Evolutionary conservation across 129 eudicot species (phyloP).

Genomic region (Rutidosis leptorrhynchoides): DNA sequence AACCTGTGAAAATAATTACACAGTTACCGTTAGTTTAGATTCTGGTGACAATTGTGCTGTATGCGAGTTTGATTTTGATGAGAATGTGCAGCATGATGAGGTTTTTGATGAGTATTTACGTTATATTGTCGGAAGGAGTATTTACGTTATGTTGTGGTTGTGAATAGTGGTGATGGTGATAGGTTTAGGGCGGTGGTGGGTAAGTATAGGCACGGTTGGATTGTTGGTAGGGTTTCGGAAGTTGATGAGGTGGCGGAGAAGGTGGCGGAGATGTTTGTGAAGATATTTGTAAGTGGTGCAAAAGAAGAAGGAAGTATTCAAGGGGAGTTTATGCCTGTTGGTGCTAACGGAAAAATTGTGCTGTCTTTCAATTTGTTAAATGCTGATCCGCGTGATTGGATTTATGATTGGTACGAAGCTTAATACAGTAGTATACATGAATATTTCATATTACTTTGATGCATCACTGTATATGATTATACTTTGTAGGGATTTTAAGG

Average conservation of each 20-base stretch:
- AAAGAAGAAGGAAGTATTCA: constrained; percentile 58
- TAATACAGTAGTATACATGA: not conserved
- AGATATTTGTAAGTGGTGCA: constrained; percentile 73
- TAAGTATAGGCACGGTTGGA: constrained; percentile 90
- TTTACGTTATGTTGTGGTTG: constrained; percentile 66
- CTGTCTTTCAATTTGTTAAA: constrained; percentile 90
- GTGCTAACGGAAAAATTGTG: constrained; percentile 88
- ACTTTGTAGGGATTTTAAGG: constrained; percentile 75
- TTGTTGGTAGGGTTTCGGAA: constrained; percentile 52
- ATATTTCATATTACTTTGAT: not conserved
- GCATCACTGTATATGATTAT: too few relatives aligned
- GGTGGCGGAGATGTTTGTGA: constrained; percentile 69
- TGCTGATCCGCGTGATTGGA: constrained; percentile 90
- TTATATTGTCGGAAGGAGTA: constrained; percentile 22
- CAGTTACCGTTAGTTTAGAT: constrained; percentile 60
- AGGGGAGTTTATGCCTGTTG: constrained; percentile 98
- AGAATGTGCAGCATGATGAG: constrained; percentile 39
- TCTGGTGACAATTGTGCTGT: constrained; percentile 37
- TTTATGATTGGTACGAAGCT: constrained; percentile 70
- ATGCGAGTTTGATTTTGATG: constrained; percentile 29
- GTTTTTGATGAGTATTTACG: constrained; percentile 58
- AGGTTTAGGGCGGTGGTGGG: constrained; percentile 73
- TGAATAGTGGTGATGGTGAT: constrained; percentile 50
- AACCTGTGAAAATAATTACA: constrained; percentile 51
- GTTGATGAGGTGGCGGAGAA: constrained; percentile 44